A percentile compares a stretch with the other conserved stretches of the same genome.
These are phyloP conservation scores for Somion occarium DNA, from an alignment of 1,284 basidiomycete genomes.

Conservation along the genomic window DNA sequence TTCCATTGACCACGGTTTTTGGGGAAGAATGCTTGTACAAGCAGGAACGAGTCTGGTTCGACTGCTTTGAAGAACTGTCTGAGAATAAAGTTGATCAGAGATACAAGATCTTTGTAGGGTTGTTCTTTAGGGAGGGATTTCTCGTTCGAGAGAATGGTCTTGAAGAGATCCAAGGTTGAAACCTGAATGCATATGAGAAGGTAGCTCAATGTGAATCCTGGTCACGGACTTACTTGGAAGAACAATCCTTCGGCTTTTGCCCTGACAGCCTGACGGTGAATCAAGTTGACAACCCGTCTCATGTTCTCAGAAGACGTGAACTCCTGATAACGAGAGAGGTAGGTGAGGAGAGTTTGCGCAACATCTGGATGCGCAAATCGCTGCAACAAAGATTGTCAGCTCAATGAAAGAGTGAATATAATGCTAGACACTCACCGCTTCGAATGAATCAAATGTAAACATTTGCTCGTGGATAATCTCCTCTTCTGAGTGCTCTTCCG, in stretches of 20 bases:
- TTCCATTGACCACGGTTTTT: constrained; percentile 88
- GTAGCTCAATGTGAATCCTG: neutral
- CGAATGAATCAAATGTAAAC: constrained; percentile 87
- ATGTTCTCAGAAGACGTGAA: constrained; percentile 78
- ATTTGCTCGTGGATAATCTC: constrained; percentile 75
- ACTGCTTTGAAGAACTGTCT: constrained; percentile 90
- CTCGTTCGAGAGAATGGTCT: constrained; percentile 74
- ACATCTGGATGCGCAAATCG: constrained; percentile 85
- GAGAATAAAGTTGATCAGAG: constrained; percentile 79
- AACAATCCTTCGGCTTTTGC: constrained; percentile 89
- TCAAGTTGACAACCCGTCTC: constrained; percentile 79
- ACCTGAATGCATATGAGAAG: constrained; percentile 45
- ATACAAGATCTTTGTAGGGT: constrained; percentile 77
- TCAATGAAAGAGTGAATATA: neutral
- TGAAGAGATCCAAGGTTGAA: constrained; percentile 82
- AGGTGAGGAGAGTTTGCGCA: constrained; percentile 75
- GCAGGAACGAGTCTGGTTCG: constrained; percentile 75
- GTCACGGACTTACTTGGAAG: constrained; percentile 65
- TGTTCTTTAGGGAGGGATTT: constrained; percentile 71
- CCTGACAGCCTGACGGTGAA: constrained; percentile 86
- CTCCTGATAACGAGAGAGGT: constrained; percentile 78
- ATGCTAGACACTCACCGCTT: constrained; percentile 55
- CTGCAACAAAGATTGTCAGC: constrained; percentile 31
- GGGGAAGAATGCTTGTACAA: constrained; percentile 87
- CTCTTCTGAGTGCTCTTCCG: constrained; percentile 50